Evolutionary conservation across 805 yeast genomes (phyloP).

Genomic region (Candida alai): DNA sequence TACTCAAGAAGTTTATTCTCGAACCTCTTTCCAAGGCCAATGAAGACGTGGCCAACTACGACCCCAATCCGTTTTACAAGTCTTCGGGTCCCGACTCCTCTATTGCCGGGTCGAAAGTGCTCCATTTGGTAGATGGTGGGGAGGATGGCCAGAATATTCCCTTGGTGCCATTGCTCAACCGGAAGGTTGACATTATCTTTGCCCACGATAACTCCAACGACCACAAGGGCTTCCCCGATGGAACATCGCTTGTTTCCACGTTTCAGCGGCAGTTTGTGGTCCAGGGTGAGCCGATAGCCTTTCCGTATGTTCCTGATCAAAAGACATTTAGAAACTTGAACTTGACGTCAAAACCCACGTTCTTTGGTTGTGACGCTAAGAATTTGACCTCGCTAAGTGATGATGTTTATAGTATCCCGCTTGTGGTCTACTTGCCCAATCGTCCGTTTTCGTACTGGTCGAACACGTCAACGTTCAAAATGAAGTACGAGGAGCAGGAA

Average conservation of each 20-base stretch:
- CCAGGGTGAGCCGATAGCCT: slow-evolving; percentile 52
- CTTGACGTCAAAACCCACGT: slow-evolving; percentile 65
- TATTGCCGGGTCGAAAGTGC: slow-evolving; percentile 20
- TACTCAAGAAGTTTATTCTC: slow-evolving; percentile 17
- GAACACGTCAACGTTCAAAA: slow-evolving; percentile 69
- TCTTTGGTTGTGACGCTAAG: slow-evolving; percentile 76
- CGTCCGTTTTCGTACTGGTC: slow-evolving; percentile 60
- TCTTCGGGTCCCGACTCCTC: slow-evolving; percentile 26
- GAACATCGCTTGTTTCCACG: slow-evolving; percentile 30
- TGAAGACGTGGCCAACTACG: slow-evolving; percentile 49
- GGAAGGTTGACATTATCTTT: slow-evolving; percentile 33
- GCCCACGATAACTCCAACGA: slow-evolving; percentile 39
- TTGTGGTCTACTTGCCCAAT: slow-evolving; percentile 76
- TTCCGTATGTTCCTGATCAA: slow-evolving; percentile 78
- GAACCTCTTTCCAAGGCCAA: slow-evolving; percentile 30
- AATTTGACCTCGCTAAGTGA: slow-evolving; percentile 52
- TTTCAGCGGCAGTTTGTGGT: slow-evolving; percentile 31
- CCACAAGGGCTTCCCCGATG: slow-evolving; percentile 34
- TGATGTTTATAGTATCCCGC: slow-evolving; percentile 53
- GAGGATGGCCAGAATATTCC: slow-evolving; percentile 39
- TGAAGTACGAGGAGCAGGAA: slow-evolving; percentile 57
- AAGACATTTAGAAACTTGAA: slow-evolving; percentile 56
- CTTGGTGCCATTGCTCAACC: slow-evolving; percentile 30
- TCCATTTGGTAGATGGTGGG: slow-evolving; percentile 40
- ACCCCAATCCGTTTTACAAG: slow-evolving; percentile 62